Percentiles rank a stretch among this genome's conserved stretches.
phyloP scores from a whole-genome alignment of 1,139 yeast species.

The Hanseniaspora uvarum region DNA sequence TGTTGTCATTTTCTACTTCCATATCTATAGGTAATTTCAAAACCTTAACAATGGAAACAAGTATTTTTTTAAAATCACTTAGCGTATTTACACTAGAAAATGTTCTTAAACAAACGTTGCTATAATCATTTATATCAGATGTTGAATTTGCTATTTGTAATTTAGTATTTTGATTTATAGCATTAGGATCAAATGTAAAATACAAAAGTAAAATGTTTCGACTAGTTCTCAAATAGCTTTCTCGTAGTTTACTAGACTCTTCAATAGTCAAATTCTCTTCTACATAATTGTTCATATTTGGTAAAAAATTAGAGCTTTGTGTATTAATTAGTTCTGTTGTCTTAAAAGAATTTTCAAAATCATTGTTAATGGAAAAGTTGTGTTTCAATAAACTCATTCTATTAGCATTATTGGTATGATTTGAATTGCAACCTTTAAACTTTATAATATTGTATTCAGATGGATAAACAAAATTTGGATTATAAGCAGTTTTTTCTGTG shows the following conservation, averaged over 20 bases:
- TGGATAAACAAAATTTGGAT: slow-evolving; percentile 10
- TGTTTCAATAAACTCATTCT: neutral
- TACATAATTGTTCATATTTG: neutral
- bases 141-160: neutral
- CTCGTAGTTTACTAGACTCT: slow-evolving; percentile 11
- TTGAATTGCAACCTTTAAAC: neutral
- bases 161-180: slow-evolving; percentile 4
- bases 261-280: slow-evolving; percentile 1
- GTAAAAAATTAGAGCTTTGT: neutral
- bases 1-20: slow-evolving; percentile 33
- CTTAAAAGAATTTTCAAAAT: neutral
- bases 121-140: neutral
- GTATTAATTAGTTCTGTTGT: neutral
- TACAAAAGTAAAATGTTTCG: slow-evolving; percentile 13
- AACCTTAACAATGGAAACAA: slow-evolving; percentile 39
- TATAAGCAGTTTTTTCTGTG: neutral
- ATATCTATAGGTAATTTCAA: slow-evolving; percentile 39
- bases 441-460: slow-evolving; percentile 2
- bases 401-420: neutral
- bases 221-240: slow-evolving; percentile 5
- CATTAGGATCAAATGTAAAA: slow-evolving; percentile 11
- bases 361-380: neutral
- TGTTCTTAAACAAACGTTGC: slow-evolving; percentile 15
- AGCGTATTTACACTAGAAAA: slow-evolving; percentile 41
- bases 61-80: slow-evolving; percentile 42